phyloP scores from a whole-genome alignment of 2,329 filamentous ascomycete species.

The Epichloe sylvatica region DNA sequence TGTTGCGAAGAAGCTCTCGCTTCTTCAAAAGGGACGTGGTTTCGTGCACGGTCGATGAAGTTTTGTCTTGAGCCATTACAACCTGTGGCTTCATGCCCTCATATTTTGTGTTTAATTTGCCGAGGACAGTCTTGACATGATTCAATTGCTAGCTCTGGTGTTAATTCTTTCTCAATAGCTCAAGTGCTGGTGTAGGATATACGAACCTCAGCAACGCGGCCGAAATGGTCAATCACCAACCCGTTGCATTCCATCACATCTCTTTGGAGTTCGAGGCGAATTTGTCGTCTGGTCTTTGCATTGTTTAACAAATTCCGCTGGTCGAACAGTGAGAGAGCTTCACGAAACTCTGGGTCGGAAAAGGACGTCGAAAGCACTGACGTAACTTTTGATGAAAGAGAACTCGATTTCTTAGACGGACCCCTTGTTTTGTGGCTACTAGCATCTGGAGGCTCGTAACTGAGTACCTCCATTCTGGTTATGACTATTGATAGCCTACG shows the following conservation, averaged over 20 bases:
- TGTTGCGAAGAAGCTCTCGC: slow-evolving; percentile 60
- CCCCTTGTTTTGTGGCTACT: background rate
- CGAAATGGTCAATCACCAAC: slow-evolving; percentile 76
- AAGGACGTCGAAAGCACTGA: slow-evolving; percentile 83
- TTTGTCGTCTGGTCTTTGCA: slow-evolving; percentile 60
- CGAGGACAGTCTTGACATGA: slow-evolving; percentile 67
- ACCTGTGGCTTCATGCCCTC: slow-evolving; percentile 70
- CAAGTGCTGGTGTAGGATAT: background rate
- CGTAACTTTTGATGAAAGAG: slow-evolving; percentile 69
- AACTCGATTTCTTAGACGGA: slow-evolving; percentile 31
- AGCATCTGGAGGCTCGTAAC: background rate
- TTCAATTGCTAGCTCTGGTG: slow-evolving; percentile 57
- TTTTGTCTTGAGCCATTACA: slow-evolving; percentile 58
- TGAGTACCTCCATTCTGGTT: background rate
- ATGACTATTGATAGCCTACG: no score
- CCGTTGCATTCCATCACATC: slow-evolving; percentile 91
- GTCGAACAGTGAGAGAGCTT: slow-evolving; percentile 69
- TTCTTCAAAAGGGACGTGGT: slow-evolving; percentile 59
- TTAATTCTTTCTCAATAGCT: slow-evolving; percentile 4
- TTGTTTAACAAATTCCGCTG: slow-evolving; percentile 57
- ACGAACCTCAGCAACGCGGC: slow-evolving; percentile 69
- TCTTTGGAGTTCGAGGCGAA: slow-evolving; percentile 74
- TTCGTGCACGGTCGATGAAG: slow-evolving; percentile 61
- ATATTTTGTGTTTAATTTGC: slow-evolving; percentile 65
- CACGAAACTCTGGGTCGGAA: slow-evolving; percentile 79